Base-by-base conservation (phyloP, 164 flowering plant genomes). In the Piper betle region DNA sequence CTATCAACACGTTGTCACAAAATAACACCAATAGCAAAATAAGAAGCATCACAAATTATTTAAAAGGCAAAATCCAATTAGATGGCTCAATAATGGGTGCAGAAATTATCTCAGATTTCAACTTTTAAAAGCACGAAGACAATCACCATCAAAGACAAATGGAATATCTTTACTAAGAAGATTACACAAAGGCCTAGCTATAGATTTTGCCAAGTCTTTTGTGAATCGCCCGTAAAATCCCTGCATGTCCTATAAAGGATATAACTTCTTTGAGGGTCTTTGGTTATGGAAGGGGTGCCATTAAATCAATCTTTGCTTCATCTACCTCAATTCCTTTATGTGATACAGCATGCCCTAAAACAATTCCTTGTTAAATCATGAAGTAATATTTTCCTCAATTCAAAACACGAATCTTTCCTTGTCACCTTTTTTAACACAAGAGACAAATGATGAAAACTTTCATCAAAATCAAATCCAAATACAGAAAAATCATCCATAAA, bases 401-500 rank as follows among this genome's bases (percentile, higher is more conserved):
- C n/a, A n/a, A n/a, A n/a, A n/a, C n/a, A n/a, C n/a, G n/a, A n/a
- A n/a, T n/a, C n/a, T n/a, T n/a, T n/a, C n/a, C n/a, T n/a, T n/a
- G n/a, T n/a, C n/a, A n/a, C n/a, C n/a, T n/a, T n/a, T n/a, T n/a
- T n/a, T n/a, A n/a, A n/a, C n/a, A n/a, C n/a, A n/a, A n/a, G n/a
- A n/a, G n/a, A n/a, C n/a, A n/a, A n/a, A n/a, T n/a, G n/a, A n/a
- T n/a, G n/a, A n/a, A n/a, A n/a, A n/a, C n/a, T n/a, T n/a, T n/a
- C n/a, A n/a, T n/a, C n/a, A n/a, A n/a, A n/a, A n/a, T n/a, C n/a
- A n/a, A 11, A 19, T 6, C 57, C 20, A 11, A 8, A 54, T n/a
- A 54, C 9, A 54, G 20, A 8, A 54, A 54, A 54, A 54, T 54
- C 57, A 54, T 54, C 57, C 57, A 54, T 54, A n/a, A 54, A 54